Percentiles rank a stretch among this genome's conserved stretches.
phyloP scores from a whole-genome alignment of 371 early-diverging fungal genomes.

The Apophysomyces elegans region DNA sequence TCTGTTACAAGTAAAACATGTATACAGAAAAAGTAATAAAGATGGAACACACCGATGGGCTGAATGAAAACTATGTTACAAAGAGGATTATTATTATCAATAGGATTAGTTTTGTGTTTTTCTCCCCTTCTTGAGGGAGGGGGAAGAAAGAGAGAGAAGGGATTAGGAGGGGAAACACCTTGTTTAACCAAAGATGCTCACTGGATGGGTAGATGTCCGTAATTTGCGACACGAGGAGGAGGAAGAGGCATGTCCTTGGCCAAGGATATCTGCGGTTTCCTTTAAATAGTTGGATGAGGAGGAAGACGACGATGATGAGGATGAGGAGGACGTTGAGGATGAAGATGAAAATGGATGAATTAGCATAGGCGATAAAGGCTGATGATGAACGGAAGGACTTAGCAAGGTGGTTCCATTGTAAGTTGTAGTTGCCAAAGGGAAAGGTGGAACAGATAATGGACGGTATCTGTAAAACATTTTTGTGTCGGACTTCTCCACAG shows the following conservation, averaged over 20 bases:
- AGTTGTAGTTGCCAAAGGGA: neutral
- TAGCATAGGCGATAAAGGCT: neutral
- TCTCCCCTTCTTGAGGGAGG: too few species aligned
- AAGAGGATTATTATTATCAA: too few species aligned
- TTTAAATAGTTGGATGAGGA: conserved; percentile 10
- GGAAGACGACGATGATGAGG: neutral
- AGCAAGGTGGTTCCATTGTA: neutral
- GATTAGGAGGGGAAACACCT: too few species aligned
- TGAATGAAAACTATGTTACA: too few species aligned
- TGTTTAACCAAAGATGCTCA: conserved; percentile 45
- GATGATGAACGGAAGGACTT: neutral
- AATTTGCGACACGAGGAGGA: conserved; percentile 14
- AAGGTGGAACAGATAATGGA: neutral
- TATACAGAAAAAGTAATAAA: too few species aligned
- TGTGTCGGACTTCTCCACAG: neutral
- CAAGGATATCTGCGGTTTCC: conserved; percentile 10
- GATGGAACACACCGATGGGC: too few species aligned
- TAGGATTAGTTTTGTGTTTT: too few species aligned
- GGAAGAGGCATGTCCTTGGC: conserved; percentile 4
- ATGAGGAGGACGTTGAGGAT: neutral
- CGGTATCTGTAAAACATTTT: neutral
- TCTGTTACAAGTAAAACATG: too few species aligned
- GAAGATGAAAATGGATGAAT: neutral
- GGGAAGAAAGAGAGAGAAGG: too few species aligned
- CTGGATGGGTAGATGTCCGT: conserved; percentile 43